A percentile compares a stretch with the other conserved stretches of the same genome.
These are phyloP conservation scores for Wickerhamiella domercqiae DNA, from an alignment of 805 yeast genomes.

Conservation along the genomic window DNA sequence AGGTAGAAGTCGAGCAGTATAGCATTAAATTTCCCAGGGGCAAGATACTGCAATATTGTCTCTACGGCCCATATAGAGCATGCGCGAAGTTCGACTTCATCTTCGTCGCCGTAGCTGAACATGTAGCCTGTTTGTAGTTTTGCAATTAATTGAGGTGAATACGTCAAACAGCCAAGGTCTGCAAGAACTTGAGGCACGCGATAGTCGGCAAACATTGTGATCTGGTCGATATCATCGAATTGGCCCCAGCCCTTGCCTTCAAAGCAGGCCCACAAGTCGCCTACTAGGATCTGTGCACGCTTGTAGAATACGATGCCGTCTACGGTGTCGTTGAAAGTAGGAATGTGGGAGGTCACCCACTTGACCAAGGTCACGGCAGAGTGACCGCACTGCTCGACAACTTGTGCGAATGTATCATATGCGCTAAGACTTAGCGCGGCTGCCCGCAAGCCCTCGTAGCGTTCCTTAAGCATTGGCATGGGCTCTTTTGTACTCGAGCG, in stretches of 20 bases:
- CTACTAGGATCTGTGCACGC: slow-evolving; percentile 30
- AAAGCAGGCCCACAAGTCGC: slow-evolving; percentile 33
- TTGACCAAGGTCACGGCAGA: slow-evolving; percentile 25
- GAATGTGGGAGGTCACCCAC: slow-evolving; percentile 18
- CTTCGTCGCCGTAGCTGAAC: slow-evolving; percentile 21
- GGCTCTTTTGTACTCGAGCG: slow-evolving; percentile 20
- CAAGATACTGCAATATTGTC: slow-evolving; percentile 19
- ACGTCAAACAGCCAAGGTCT: slow-evolving; percentile 24
- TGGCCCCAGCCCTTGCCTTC: slow-evolving; percentile 24
- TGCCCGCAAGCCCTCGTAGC: slow-evolving; percentile 24
- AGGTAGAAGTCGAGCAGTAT: slow-evolving; percentile 29
- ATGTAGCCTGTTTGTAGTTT: slow-evolving; percentile 14
- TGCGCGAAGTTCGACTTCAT: slow-evolving; percentile 30
- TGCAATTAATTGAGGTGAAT: slow-evolving; percentile 19
- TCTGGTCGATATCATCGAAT: slow-evolving; percentile 26
- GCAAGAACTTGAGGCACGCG: slow-evolving; percentile 31
- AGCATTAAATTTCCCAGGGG: slow-evolving; percentile 20
- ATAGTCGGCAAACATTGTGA: slow-evolving; percentile 34
- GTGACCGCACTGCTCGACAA: slow-evolving; percentile 17
- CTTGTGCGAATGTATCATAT: slow-evolving; percentile 14
- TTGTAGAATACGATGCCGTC: slow-evolving; percentile 25
- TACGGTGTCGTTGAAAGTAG: slow-evolving; percentile 24
- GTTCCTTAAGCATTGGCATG: slow-evolving; percentile 24
- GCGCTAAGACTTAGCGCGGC: slow-evolving; percentile 22
- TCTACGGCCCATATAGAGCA: slow-evolving; percentile 31